Evolutionary conservation across 176 grass and related monocot species (phyloP).

Genomic region (Hyparrhenia diplandra): DNA sequence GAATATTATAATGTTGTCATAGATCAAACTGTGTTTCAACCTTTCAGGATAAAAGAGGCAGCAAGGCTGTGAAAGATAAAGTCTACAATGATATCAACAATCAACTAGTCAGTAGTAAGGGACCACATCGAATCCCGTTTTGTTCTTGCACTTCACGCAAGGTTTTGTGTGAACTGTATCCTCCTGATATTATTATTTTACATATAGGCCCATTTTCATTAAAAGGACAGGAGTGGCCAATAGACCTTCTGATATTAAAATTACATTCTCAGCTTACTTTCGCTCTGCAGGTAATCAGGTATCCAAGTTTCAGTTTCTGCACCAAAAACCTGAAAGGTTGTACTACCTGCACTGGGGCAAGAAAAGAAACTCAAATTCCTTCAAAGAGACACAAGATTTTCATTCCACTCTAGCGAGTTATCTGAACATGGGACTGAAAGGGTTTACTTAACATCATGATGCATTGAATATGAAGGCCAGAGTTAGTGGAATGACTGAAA

Average conservation of each 20-base stretch:
- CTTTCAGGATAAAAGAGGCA: conserved; percentile 22
- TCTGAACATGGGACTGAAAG: conserved; percentile 1
- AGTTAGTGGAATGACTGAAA: conserved; percentile 17
- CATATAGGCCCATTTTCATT: no score
- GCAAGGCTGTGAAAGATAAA: conserved; percentile 21
- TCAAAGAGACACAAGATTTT: conserved; percentile 9
- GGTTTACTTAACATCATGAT: conserved; percentile 5
- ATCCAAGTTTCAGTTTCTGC: conserved; percentile 15
- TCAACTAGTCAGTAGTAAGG: no score
- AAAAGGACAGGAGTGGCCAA: no score
- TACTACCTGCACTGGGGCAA: neutral
- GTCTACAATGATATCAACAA: conserved; percentile 29
- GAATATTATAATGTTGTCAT: conserved; percentile 28
- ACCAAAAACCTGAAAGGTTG: conserved; percentile 9
- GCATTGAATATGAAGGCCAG: neutral
- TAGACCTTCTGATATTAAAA: no score
- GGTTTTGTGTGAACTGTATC: conserved; percentile 26
- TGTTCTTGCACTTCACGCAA: conserved; percentile 22
- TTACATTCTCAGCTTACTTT: conserved; percentile 7
- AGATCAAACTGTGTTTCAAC: conserved; percentile 15
- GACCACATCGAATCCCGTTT: conserved; percentile 16
- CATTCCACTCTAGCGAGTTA: neutral
- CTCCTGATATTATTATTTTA: conserved; percentile 14
- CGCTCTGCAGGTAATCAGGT: conserved; percentile 11
- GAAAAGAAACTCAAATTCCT: neutral